Evolutionary conservation across 2,329 filamentous ascomycete genomes (phyloP).

Genomic region (Alternaria gansuensis): DNA sequence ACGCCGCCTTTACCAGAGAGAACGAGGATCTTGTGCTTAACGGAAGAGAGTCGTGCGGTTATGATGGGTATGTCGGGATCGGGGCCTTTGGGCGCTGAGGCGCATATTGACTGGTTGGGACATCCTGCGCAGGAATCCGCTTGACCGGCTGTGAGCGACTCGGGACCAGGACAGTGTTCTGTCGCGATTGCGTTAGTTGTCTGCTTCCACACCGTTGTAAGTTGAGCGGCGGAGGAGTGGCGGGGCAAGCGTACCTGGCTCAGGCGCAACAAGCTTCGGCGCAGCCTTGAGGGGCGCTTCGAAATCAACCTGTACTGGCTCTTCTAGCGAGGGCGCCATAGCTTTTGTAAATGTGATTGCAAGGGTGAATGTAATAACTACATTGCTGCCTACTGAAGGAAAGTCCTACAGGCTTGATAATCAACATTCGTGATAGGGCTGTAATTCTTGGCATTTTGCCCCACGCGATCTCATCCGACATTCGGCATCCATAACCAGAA

Average conservation of each 20-base stretch:
- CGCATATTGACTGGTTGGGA: slow-evolving; percentile 95
- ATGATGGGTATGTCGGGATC: slow-evolving; percentile 94
- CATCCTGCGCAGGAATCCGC: slow-evolving; percentile 90
- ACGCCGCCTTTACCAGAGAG: slow-evolving; percentile 96
- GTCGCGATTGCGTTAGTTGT: slow-evolving; percentile 10
- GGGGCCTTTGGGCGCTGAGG: slow-evolving; percentile 90
- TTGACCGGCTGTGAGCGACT: slow-evolving; percentile 72
- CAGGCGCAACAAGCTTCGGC: slow-evolving; percentile 88
- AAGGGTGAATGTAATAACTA: slow-evolving; percentile 25
- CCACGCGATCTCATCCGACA: slow-evolving; percentile 33
- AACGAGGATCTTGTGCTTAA: slow-evolving; percentile 92
- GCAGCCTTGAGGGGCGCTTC: slow-evolving; percentile 78
- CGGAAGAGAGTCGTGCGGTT: slow-evolving; percentile 78
- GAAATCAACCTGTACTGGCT: slow-evolving; percentile 72
- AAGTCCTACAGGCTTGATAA: slow-evolving; percentile 44
- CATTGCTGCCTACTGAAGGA: slow-evolving; percentile 35
- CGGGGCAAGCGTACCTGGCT: slow-evolving; percentile 67
- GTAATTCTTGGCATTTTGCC: slow-evolving; percentile 38
- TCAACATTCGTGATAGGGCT: slow-evolving; percentile 41
- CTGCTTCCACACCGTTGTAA: background rate
- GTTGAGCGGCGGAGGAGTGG: slow-evolving; percentile 53
- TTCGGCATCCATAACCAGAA: slow-evolving; percentile 29
- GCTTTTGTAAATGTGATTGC: slow-evolving; percentile 15
- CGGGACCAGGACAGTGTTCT: slow-evolving; percentile 94
- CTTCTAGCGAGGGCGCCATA: slow-evolving; percentile 86